Evolutionary conservation across 2,329 filamentous ascomycete species (phyloP).

Genomic region (Shiraia bambusicola): DNA sequence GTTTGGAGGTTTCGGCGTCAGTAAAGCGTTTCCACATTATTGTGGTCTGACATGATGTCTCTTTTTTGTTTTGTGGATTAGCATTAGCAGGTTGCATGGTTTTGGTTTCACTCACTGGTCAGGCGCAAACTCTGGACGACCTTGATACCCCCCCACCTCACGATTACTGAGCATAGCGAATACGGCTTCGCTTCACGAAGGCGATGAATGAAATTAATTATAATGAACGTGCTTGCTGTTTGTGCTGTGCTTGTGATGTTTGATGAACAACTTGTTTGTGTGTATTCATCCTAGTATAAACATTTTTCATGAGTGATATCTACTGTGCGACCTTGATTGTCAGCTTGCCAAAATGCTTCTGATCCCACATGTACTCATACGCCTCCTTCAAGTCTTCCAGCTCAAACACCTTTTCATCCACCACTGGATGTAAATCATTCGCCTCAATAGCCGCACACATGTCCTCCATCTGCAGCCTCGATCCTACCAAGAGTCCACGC

Average conservation of each 20-base stretch:
- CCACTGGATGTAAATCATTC: constrained; percentile 60
- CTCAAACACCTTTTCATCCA: constrained; percentile 59
- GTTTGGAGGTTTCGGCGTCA: no score
- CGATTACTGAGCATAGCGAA: not conserved
- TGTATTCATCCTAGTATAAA: not conserved
- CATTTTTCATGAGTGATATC: not conserved
- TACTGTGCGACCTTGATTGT: constrained; percentile 33
- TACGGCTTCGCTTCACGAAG: no score
- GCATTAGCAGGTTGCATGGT: not conserved
- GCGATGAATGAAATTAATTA: not conserved
- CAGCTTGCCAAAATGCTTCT: constrained; percentile 48
- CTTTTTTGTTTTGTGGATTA: not conserved
- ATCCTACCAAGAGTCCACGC: constrained; percentile 60
- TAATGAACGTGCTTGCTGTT: not conserved
- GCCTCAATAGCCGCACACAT: constrained; percentile 62
- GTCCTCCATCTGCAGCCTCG: constrained; percentile 57
- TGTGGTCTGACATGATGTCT: no score
- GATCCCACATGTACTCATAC: constrained; percentile 52
- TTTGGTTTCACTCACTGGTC: no score
- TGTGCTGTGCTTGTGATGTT: not conserved
- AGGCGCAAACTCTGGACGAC: no score
- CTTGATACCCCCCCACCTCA: not conserved
- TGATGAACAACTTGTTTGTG: not conserved
- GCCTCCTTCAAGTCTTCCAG: constrained; percentile 57
- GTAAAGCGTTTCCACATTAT: no score